Base-by-base conservation (phyloP, 805 yeast genomes). In the Maudiozyma serrabonitensis region DNA sequence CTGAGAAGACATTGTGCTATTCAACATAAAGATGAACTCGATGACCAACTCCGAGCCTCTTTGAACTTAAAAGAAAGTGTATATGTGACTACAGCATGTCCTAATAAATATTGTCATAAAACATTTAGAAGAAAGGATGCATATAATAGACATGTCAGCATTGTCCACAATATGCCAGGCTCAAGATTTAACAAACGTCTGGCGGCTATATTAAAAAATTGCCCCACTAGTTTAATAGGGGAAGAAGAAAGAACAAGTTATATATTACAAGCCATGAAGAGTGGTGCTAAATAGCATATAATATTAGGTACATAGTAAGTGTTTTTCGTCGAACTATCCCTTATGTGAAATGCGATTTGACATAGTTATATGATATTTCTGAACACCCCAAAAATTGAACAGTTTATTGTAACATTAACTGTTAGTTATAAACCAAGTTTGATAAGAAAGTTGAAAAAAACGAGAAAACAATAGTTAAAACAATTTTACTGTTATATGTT, bases 41-140 rank as follows among this genome's bases (percentile, higher is more conserved):
- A 63, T 7, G 54, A 46, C 7, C 59, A 58, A 32, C 51, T 64
- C 48, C 60, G 59, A 28, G 52, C 56, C 28, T 50, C 53, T n/a
- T 37, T 67, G 39, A 67, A 65, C 38, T 46, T 64, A 39, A 60
- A 56, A 43, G 63, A 59, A 19, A 61, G 59, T 28, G 54, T 60
- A 15, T 65, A 58, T 38, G 65, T 67, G n/a, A 54, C 61, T n/a
- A 50, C 60, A 11, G 41, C 52, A 4, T 72, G 75, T 50, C 53
- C 64, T 0, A 56, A 62, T 43, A 56, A 59, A 3, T 58, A 58
- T 46, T 80, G 85, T 55, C 72, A 69, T 9, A 76, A 75, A 52
- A 57, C 56, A 7, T 79, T 80, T 56, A 72, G 73, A 52, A 64
- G 84, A 46, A 72, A 71, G 47, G 84, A 80, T 58, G 75, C 82